Evolutionary conservation across 306 rosid species (phyloP).

Genomic region (Prunus mume): DNA sequence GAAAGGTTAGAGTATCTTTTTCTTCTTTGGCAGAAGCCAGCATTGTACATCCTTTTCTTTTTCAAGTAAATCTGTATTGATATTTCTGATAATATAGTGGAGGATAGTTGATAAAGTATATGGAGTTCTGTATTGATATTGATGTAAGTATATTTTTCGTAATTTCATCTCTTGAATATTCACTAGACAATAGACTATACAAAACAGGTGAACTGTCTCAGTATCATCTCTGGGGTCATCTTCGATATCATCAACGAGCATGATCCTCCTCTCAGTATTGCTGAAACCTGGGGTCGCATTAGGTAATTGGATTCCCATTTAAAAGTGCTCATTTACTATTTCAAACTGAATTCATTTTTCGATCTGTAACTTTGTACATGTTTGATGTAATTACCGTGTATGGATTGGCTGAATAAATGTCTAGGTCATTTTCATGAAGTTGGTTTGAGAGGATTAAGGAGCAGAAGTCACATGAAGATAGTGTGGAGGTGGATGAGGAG

Average conservation of each 20-base stretch:
- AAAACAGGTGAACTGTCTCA: neutral
- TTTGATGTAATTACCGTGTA: neutral
- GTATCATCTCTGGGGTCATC: slow-evolving; percentile 41
- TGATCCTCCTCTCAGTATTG: slow-evolving; percentile 75
- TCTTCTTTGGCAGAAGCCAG: neutral
- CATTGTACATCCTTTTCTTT: neutral
- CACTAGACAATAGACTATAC: slow-evolving; percentile 18
- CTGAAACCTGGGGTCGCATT: slow-evolving; percentile 68
- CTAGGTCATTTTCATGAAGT: slow-evolving; percentile 44
- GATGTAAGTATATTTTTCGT: no score
- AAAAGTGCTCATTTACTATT: neutral
- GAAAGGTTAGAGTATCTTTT: neutral
- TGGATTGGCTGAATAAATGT: neutral
- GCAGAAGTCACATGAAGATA: slow-evolving; percentile 78
- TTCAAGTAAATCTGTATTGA: neutral
- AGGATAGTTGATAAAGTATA: no score
- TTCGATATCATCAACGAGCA: slow-evolving; percentile 68
- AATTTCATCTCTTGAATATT: neutral
- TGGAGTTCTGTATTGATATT: no score
- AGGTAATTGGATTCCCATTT: slow-evolving; percentile 33
- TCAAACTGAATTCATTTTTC: neutral
- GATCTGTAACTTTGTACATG: neutral
- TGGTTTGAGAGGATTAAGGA: slow-evolving; percentile 63
- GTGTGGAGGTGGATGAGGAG: slow-evolving; percentile 82
- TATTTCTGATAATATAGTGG: neutral